Conservation (phyloP, 352 stramenopile genomes). For the Phytophthora ramorum region DNA sequence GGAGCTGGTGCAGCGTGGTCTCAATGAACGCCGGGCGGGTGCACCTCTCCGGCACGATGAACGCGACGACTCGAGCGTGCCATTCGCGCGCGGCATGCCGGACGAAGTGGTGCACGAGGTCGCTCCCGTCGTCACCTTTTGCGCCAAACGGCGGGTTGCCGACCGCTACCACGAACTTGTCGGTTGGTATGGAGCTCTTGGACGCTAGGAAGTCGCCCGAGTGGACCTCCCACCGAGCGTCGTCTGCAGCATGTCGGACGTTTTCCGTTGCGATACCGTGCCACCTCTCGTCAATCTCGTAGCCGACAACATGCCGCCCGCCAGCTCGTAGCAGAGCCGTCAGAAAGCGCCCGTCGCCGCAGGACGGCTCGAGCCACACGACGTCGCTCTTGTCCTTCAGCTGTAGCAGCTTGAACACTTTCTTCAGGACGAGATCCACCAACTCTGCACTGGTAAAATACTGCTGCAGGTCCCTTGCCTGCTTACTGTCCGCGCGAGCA, state of each 20-base stretch:
- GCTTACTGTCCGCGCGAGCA: conserved; percentile 35
- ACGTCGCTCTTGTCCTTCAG: conserved; percentile 22
- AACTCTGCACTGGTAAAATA: conserved; percentile 70
- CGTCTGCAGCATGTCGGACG: conserved; percentile 2
- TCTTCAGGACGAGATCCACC: conserved; percentile 47
- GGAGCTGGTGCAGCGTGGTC: conserved; percentile 41
- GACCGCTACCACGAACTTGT: conserved; percentile 49
- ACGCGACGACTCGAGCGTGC: conserved; percentile 58
- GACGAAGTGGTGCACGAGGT: conserved; percentile 70
- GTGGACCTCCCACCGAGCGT: conserved; percentile 34
- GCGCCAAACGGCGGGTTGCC: conserved; percentile 79
- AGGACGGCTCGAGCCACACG: conserved; percentile 78
- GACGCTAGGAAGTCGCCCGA: conserved; percentile 66
- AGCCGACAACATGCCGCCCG: conserved; percentile 54
- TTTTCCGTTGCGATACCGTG: conserved; percentile 27
- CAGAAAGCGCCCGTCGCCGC: conserved; percentile 69
- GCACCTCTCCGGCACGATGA: conserved; percentile 78
- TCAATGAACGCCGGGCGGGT: conserved; percentile 46
- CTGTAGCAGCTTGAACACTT: conserved; percentile 28
- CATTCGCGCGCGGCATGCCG: conserved; percentile 54
- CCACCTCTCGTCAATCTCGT: conserved; percentile 61
- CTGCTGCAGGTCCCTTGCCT: conserved; percentile 69
- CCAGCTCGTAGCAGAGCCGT: conserved; percentile 46
- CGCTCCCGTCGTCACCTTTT: conserved; percentile 28
- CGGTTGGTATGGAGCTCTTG: conserved; percentile 8